These are phyloP conservation scores for Colletotrichum musae DNA, from an alignment of 2,329 filamentous ascomycete genomes.

Conservation along the genomic window DNA sequence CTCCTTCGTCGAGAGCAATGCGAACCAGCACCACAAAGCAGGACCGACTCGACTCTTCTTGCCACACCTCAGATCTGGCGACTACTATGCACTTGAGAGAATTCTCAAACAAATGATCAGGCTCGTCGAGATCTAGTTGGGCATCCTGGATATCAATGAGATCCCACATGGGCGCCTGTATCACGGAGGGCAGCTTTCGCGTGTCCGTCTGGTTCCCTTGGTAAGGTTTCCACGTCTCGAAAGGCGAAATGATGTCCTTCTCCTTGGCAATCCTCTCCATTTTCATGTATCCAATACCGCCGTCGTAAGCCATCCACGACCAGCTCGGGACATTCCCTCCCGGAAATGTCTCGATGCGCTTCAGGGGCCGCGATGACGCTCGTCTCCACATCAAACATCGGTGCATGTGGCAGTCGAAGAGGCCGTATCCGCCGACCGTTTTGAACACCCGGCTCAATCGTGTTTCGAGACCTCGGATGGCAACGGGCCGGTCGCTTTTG, in stretches of 20 bases:
- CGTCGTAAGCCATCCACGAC: constrained; percentile 55
- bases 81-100: constrained; percentile 11
- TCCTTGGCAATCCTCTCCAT: constrained; percentile 39
- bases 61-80: not conserved
- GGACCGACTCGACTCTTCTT: not conserved
- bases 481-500: constrained; percentile 2
- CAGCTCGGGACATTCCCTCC: constrained; percentile 45
- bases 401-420: constrained; percentile 2
- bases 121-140: not conserved
- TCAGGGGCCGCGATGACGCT: not conserved
- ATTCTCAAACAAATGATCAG: not conserved
- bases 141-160: not conserved
- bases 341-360: not conserved
- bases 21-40: constrained; percentile 3
- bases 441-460: constrained; percentile 4
- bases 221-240: not conserved
- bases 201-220: not conserved
- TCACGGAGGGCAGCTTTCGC: not conserved
- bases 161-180: constrained; percentile 14
- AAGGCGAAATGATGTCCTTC: constrained; percentile 1
- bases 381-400: constrained; percentile 16
- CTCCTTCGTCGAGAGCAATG: not conserved
- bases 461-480: constrained; percentile 16
- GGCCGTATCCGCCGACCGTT: not conserved
- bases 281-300: constrained; percentile 49